Base-by-base conservation (phyloP, 164 flowering plant genomes). In the Paratinospora sagittata region DNA sequence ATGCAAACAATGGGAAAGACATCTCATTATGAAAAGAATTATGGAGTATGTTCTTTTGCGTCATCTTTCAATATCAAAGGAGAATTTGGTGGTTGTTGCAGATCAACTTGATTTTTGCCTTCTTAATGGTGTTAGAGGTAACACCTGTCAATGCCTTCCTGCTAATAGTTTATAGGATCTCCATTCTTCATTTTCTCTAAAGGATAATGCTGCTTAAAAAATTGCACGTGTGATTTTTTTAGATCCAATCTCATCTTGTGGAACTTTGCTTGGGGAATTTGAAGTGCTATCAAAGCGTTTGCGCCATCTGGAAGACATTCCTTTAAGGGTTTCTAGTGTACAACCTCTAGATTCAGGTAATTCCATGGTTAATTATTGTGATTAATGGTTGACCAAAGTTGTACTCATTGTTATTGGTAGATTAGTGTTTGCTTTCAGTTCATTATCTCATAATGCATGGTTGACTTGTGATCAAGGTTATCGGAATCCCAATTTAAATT, bases 51-150 rank as follows among this genome's bases (percentile, higher is more conserved):
- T 91, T 66, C 81, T 95, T 73, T 62, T 66, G 17, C 84, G 86
- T 7, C 97, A 95, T 82, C 91, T 95, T 69, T 83, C 92, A 45
- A 65, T 95, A 49, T 74, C 86, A 4, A 83, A 77, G 63, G 89
- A 85, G 61, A 76, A 84, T 68, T 71, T 92, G 45, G 74, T 79
- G 39, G 83, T 78, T 58, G 70, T 80, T 77, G 87, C 84, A 11
- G 97, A 87, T 78, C 96, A 92, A 74, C 94, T 95, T 79, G 99
- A 95, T 75, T 95, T 92, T 72, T 84, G 87, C 68, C 84, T 95
- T 76, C 77, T 75, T 74, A 73, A 76, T 78, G 96, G 94, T 66
- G 74, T 65, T 67, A 69, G 26, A 84, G 97, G 97, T 90, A 81
- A 39, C 49, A 16, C 27, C 34, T 16, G 21, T 33, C 68, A 43